Conservation (phyloP, 768 basidiomycete genomes). For the Fomitopsis pulvina region DNA sequence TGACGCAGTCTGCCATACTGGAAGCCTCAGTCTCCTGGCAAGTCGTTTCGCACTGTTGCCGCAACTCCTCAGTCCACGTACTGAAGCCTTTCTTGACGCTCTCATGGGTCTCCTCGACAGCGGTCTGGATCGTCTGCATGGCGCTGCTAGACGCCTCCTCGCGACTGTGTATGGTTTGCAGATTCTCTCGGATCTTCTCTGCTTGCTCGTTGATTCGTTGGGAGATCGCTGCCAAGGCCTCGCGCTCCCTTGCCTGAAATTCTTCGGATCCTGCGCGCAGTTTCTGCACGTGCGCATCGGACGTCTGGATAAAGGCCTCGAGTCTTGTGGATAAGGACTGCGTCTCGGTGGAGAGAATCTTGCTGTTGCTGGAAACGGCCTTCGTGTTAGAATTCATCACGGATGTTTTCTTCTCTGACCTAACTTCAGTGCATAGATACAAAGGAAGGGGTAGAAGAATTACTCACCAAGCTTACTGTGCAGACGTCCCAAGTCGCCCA, state of each 20-base stretch:
- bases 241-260: conserved; percentile 50
- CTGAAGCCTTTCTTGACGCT: conserved; percentile 44
- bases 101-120: conserved; percentile 47
- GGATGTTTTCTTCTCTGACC: conserved; percentile 64
- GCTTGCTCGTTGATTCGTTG: conserved; percentile 53
- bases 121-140: conserved; percentile 37
- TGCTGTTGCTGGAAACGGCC: conserved; percentile 56
- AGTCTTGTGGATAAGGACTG: conserved; percentile 50
- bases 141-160: conserved; percentile 51
- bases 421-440: background rate
- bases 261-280: conserved; percentile 52
- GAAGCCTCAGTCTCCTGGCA: conserved; percentile 40
- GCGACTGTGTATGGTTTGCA: conserved; percentile 49
- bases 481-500: conserved; percentile 61
- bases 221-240: conserved; percentile 43
- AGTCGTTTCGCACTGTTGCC: conserved; percentile 38
- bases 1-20: conserved; percentile 38
- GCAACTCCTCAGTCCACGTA: conserved; percentile 51
- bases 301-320: conserved; percentile 52
- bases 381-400: conserved; percentile 60
- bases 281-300: conserved; percentile 44
- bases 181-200: conserved; percentile 41
- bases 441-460: background rate
- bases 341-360: conserved; percentile 47
- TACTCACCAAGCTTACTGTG: conserved; percentile 79